Base-by-base conservation (phyloP, 192 early-diverging fungal species). In the Entomortierella beljakovae region DNA sequence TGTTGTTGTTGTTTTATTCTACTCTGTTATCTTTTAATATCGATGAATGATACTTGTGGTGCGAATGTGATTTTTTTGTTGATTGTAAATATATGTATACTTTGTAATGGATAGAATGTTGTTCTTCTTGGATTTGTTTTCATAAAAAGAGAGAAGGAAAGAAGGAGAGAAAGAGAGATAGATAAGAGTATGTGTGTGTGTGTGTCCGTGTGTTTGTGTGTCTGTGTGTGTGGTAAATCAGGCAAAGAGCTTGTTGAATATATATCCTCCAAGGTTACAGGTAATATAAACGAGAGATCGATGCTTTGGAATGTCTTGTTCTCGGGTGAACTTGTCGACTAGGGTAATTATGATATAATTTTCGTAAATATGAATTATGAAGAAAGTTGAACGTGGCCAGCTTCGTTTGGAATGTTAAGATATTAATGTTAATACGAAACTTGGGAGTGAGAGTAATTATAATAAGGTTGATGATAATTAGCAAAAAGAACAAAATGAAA, bases 391-490 rank as follows among this genome's bases (percentile, higher is more conserved):
- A 40, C 57, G 57, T 58, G 57, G 57, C 22, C 23, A 38, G 22
- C 5, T 32, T 18, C 22, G 59, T 46, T 51, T 35, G 61, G 61
- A 62, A 62, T 62, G 61, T 52, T 25, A 50, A 32, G 20, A 46
- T 22, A 62, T 62, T 32, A 50, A 49, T 46, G 23, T 46, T 46
- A 2, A 46, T 46, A 50, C 28, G 46, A 34, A n/a, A 23, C 16
- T 59, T n/a, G n/a, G 34, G 37, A 37, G 37, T 59, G 57, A 26
- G n/a, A n/a, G n/a, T n/a, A n/a, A n/a, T n/a, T n/a, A 59, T 18
- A 8, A 20, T 2, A 40, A 40, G 26, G 23, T 42, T 33, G 33
- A 28, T 11, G 2, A 57, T 37, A 34, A 23, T 11, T 11, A 23
- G 25, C 29, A 37, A 23, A 2, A 46, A 20, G 43, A 5, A 46